Percentiles rank a stretch among this genome's conserved stretches.
Evolutionary conservation across 106 monocot species (phyloP).

Genomic region (Dendrobium chrysotoxum): DNA sequence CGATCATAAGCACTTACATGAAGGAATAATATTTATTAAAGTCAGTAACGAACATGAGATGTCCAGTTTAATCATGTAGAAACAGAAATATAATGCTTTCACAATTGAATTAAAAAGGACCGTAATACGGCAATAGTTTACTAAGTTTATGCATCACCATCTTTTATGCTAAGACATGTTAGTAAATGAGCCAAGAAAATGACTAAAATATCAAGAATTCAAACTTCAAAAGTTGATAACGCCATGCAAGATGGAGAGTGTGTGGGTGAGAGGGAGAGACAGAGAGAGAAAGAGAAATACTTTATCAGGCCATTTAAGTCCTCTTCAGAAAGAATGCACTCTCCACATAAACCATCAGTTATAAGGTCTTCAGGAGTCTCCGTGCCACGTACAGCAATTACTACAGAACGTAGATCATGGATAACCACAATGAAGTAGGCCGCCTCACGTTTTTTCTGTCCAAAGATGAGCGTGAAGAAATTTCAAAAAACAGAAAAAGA

Average conservation of each 20-base stretch:
- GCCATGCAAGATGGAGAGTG: background rate
- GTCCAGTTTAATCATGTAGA: no score
- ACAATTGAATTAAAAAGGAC: no score
- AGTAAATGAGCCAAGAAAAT: no score
- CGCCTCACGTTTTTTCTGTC: constrained; percentile 80
- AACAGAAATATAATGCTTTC: no score
- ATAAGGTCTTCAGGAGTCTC: constrained; percentile 97
- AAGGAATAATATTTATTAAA: background rate
- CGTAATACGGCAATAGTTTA: no score
- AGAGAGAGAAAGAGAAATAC: constrained; percentile 23
- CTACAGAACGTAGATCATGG: constrained; percentile 61
- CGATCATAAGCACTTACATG: background rate
- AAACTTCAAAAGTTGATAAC: background rate
- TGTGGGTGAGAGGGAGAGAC: background rate
- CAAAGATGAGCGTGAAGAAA: background rate
- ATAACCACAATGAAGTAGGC: constrained; percentile 90
- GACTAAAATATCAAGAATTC: background rate
- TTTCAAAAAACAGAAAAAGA: background rate
- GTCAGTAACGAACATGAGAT: background rate
- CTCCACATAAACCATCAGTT: constrained; percentile 94
- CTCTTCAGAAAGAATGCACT: constrained; percentile 53
- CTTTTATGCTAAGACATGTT: no score
- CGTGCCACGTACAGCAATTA: constrained; percentile 90
- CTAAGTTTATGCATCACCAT: no score
- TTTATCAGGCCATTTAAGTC: constrained; percentile 90